Percentiles rank a stretch among this genome's conserved stretches.
Conservation (phyloP, 2,329 filamentous ascomycete genomes). For the Metarhizium robertsii region DNA sequence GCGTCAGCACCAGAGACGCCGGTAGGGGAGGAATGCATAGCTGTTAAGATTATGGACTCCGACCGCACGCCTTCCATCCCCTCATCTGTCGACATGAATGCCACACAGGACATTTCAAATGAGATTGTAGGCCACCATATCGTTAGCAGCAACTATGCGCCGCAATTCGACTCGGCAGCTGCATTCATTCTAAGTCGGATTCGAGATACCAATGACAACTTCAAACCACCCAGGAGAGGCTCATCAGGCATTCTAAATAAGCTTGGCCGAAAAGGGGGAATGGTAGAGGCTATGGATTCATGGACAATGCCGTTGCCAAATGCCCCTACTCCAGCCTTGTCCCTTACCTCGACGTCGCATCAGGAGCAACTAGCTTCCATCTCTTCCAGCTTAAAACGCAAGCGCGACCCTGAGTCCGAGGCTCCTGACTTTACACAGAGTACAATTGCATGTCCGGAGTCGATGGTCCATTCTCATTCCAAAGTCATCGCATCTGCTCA, state of each 20-base stretch:
- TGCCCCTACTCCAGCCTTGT: too few species aligned
- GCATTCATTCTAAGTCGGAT: conserved; percentile 5
- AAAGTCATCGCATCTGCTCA: neutral
- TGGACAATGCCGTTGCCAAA: neutral
- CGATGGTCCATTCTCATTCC: neutral
- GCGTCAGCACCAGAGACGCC: neutral
- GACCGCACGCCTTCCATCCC: neutral
- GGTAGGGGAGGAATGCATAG: neutral
- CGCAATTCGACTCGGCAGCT: conserved; percentile 4
- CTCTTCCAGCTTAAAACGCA: conserved; percentile 17
- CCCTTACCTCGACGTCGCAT: neutral
- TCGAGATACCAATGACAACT: neutral
- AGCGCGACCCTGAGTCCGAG: conserved; percentile 12
- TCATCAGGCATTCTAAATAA: neutral
- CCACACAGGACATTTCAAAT: neutral
- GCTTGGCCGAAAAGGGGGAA: neutral
- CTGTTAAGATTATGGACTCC: neutral
- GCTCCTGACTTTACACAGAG: conserved; percentile 21
- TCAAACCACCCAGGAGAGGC: neutral
- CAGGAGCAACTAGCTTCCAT: neutral
- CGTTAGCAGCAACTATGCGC: neutral
- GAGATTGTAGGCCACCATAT: neutral
- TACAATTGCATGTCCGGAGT: conserved; percentile 20
- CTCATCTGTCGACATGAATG: neutral
- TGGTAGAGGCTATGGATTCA: neutral